phyloP scores from a whole-genome alignment of 441 rosid genomes.

The Gossypium lobatum region DNA sequence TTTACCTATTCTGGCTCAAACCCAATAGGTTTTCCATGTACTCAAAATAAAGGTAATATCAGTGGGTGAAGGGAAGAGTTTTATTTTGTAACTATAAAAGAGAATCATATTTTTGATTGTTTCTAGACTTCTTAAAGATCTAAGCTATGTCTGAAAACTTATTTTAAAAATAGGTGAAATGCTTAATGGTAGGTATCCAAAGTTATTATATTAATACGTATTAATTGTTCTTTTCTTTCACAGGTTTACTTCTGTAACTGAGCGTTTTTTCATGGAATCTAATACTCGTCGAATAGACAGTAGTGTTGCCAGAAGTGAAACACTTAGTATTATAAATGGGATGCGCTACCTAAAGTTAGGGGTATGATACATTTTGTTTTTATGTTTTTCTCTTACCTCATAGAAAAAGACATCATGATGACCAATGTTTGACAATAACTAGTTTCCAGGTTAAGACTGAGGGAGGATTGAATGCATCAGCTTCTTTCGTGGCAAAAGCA shows the following conservation, averaged over 20 bases:
- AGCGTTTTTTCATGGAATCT: constrained; percentile 89
- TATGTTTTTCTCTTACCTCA: background rate
- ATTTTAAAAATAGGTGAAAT: too few relatives aligned
- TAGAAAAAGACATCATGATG: constrained; percentile 13
- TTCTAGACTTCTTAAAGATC: too few relatives aligned
- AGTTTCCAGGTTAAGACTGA: constrained; percentile 82
- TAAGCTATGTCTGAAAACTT: too few relatives aligned
- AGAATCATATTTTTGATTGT: too few relatives aligned
- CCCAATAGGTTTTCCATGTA: background rate
- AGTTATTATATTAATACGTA: too few relatives aligned
- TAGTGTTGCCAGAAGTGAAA: constrained; percentile 86
- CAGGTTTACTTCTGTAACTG: constrained; percentile 98
- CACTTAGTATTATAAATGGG: constrained; percentile 92
- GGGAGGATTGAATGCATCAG: constrained; percentile 98
- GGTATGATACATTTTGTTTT: constrained; percentile 39
- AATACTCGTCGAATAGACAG: constrained; percentile 85
- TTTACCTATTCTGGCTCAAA: background rate
- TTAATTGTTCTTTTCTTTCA: constrained; percentile 16
- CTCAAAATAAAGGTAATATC: background rate
- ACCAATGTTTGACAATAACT: constrained; percentile 24
- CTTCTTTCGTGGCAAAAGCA: constrained; percentile 97
- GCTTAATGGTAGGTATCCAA: too few relatives aligned
- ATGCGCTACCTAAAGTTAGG: constrained; percentile 99
- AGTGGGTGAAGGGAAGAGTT: background rate
- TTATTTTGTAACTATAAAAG: background rate